Percentiles rank a stretch among this genome's conserved stretches.
Conservation (phyloP, 1,284 basidiomycete species). For the Boletus semigastroideus region DNA sequence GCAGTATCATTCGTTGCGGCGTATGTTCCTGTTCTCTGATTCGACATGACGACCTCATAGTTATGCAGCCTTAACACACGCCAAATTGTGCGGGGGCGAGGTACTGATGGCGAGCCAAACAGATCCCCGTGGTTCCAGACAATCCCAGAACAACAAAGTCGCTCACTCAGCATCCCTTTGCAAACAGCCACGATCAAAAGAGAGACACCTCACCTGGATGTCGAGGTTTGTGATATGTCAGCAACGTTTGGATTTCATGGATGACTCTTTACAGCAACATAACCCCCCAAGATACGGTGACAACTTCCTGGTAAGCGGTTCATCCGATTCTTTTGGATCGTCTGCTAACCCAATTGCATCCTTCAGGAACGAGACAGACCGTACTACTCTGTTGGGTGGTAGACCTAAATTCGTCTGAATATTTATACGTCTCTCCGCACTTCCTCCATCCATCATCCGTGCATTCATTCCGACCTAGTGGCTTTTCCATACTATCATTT, state of each 20-base stretch:
- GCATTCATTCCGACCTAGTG: background rate
- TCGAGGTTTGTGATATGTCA: conserved; percentile 11
- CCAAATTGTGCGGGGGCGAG: conserved; percentile 43
- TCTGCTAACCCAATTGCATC: background rate
- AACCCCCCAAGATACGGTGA: background rate
- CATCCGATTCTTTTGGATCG: background rate
- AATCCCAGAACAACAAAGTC: background rate
- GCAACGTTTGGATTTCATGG: background rate
- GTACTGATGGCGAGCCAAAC: conserved; percentile 42
- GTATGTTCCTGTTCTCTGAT: conserved; percentile 36
- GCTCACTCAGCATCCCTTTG: conserved; percentile 6
- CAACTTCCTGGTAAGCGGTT: conserved; percentile 9
- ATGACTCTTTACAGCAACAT: conserved; percentile 11
- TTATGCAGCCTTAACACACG: conserved; percentile 49
- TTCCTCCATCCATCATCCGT: background rate
- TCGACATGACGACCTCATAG: conserved; percentile 3
- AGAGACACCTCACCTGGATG: background rate
- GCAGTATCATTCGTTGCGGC: conserved; percentile 68
- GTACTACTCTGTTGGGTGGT: conserved; percentile 13
- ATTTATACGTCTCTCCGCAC: background rate
- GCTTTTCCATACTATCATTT: conserved; percentile 2
- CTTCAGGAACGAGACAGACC: conserved; percentile 3
- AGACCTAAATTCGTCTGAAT: background rate
- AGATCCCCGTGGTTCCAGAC: conserved; percentile 21
- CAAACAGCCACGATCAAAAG: background rate